Evolutionary conservation across 352 stramenopile species (phyloP), one percentile per base, ranked within the genome.

Genomic region (Globisporangium perplexum): DNA sequence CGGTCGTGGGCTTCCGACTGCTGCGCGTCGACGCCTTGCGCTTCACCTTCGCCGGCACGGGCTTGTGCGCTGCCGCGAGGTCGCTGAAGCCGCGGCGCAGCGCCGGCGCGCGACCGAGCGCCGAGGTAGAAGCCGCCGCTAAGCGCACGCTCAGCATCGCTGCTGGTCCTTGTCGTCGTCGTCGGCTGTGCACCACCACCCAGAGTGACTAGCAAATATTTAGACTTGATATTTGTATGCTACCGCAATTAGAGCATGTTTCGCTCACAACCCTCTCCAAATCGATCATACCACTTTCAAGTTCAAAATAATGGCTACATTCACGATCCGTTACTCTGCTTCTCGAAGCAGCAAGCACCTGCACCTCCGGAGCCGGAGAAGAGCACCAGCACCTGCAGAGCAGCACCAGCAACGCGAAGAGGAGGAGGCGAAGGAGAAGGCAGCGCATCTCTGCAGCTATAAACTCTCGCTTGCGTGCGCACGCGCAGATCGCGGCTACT

Each of bases 21-120:
- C 22, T 42, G 18, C 57, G 39, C 44, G 50, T 26, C 20, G 57
- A 60, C 11, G 38, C 15, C 36, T 63, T 63, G 38, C 59, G 59
- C 47, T 62, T 61, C 46, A 65, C 31, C 30, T 65, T 65, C 14
- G 59, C 59, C 15, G 53, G 59, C 31, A 65, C 48, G 3, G 59
- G 59, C 33, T 65, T 65, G 59, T 65, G 59, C 18, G 50, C 33
- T 0, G 24, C 38, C n/a, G 39, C 39, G 18, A 45, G 39, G 10
- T 45, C 39, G 17, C 39, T 45, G 39, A 45, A 45, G 20, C n/a
- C 12, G 39, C 39, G 39, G n/a, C n/a, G 39, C 39, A 45, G 39
- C 10, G n/a, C 39, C 20, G 39, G 39, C 39, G 38, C 8, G 31
- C 31, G 31, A 8, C 38, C 15, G 15, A 22, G n/a, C 17, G n/a